phyloP scores from a whole-genome alignment of 495 filamentous ascomycete genomes.

The Copromyces sp. region DNA sequence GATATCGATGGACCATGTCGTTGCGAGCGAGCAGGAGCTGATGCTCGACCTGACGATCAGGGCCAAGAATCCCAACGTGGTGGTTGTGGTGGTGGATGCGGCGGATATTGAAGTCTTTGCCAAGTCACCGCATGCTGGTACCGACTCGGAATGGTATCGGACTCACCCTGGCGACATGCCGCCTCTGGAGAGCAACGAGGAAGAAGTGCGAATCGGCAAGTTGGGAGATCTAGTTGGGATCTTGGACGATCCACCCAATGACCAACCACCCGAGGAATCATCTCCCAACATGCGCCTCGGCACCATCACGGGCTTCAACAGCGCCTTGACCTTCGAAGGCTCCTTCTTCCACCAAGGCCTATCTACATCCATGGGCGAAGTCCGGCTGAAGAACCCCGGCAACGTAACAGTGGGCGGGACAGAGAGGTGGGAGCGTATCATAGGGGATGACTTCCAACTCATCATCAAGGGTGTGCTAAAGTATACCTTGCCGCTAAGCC shows the following conservation, averaged over 20 bases:
- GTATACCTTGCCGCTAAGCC: constrained; percentile 78
- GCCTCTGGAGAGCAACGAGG: constrained; percentile 5
- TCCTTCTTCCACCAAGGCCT: constrained; percentile 63
- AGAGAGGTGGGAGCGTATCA: constrained; percentile 82
- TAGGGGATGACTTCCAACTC: constrained; percentile 84
- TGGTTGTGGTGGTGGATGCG: constrained; percentile 70
- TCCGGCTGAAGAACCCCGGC: constrained; percentile 71
- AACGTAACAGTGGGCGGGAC: constrained; percentile 82
- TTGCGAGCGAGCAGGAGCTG: constrained; percentile 88
- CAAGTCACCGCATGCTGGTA: constrained; percentile 75
- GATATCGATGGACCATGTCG: constrained; percentile 70
- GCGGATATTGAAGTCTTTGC: constrained; percentile 90
- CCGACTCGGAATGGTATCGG: constrained; percentile 61
- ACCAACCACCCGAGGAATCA: constrained; percentile 41
- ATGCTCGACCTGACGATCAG: constrained; percentile 88
- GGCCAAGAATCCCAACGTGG: constrained; percentile 84
- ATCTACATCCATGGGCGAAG: constrained; percentile 65
- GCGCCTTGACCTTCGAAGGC: constrained; percentile 74
- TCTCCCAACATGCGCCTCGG: constrained; percentile 82
- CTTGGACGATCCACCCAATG: constrained; percentile 52
- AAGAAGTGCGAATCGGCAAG: constrained; percentile 9
- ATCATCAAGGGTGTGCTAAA: constrained; percentile 82
- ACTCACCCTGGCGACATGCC: constrained; percentile 35
- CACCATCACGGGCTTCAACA: constrained; percentile 77
- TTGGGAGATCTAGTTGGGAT: constrained; percentile 4